phyloP scores from a whole-genome alignment of 495 filamentous ascomycete species.

The Penicillium robsamsonii region DNA sequence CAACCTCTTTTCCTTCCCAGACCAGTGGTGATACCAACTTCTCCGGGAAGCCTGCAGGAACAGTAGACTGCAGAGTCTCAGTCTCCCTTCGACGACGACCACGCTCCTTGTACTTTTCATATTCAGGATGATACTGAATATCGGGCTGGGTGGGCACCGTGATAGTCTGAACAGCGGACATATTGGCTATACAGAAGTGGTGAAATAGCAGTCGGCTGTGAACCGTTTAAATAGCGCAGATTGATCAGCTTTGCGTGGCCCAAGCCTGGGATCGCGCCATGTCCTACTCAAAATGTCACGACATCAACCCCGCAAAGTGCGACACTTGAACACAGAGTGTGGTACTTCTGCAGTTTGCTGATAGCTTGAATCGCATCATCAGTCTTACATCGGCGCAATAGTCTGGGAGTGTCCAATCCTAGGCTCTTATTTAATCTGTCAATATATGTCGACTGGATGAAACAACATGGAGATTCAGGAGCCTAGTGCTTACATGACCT shows the following conservation, averaged over 20 bases:
- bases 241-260: background rate
- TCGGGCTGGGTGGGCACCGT: constrained; percentile 41
- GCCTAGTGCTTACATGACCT: too few relatives aligned
- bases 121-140: constrained; percentile 57
- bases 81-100: constrained; percentile 44
- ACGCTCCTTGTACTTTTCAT: constrained; percentile 54
- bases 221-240: background rate
- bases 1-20: constrained; percentile 56
- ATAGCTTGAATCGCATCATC: too few relatives aligned
- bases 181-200: constrained; percentile 5
- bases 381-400: too few relatives aligned
- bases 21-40: constrained; percentile 50
- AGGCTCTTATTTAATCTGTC: too few relatives aligned
- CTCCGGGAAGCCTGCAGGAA: constrained; percentile 53
- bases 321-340: background rate
- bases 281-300: constrained; percentile 5
- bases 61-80: constrained; percentile 36
- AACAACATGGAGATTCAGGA: too few relatives aligned
- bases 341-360: too few relatives aligned
- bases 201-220: background rate
- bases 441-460: too few relatives aligned
- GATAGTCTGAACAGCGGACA: constrained; percentile 29
- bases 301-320: constrained; percentile 21
- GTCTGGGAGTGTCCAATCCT: too few relatives aligned
- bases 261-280: constrained; percentile 16